Evolutionary conservation across 2,329 filamentous ascomycete genomes (phyloP), one percentile per base, ranked within the genome.

Genomic region (Cylindrodendrum hubeiense): DNA sequence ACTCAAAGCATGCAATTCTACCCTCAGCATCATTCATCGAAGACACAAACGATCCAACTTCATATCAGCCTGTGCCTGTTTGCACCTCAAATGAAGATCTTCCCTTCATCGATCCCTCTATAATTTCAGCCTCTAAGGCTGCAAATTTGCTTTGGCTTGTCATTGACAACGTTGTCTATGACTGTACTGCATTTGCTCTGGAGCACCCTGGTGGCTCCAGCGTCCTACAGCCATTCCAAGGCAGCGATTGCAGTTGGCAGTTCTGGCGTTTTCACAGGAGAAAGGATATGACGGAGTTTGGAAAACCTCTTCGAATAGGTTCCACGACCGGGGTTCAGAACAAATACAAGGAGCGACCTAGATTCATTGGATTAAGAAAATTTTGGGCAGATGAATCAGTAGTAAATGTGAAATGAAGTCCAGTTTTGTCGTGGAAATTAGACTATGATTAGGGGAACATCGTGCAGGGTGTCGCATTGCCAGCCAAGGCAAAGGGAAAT

Each of bases 241-340:
- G 49, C 15, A 52, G 43, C 5, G 55, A 67, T 26, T 67, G 57
- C 17, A 61, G 46, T 3, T 67, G 57, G 65, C 57, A 67, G 15
- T 67, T 67, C 19, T 67, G 57, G 57, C 54, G 65, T 22, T 67
- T 67, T 17, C 61, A 65, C n/a, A 5, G 56, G 5, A 44, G 53
- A 30, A 56, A 57, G 28, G 26, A 65, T 5, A 28, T 67, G 41
- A 5, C 10, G 3, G 52, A 57, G 7, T 61, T 60, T 61, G 55
- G 61, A 10, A 19, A 33, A 4, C 37, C 51, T 10, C 55, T 60
- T 17, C 55, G 65, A n/a, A 46, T 67, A 60, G 61, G 61, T 0
- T 21, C 26, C 8, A 67, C 65, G 0, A 39, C 19, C 15, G 55
- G 28, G 5, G 22, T 58, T n/a, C 10, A 49, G 43, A 50, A 58